Base-by-base conservation (phyloP, 306 rosid species). In the Spatholobus suberectus region DNA sequence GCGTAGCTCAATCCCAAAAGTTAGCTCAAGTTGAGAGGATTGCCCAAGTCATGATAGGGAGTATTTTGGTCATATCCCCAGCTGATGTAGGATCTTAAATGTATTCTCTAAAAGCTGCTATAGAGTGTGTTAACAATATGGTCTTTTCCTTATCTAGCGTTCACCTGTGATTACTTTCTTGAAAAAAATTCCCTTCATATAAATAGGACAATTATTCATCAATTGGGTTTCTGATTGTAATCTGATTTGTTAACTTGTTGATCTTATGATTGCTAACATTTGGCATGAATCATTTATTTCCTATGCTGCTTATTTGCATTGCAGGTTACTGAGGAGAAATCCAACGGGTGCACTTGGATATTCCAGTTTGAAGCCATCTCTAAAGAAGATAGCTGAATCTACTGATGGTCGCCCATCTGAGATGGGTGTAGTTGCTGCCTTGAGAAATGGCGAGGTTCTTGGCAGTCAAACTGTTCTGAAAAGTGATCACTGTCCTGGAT, bases 261-360 rank as follows among this genome's bases (percentile, higher is more conserved):
- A 78, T 77, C 52, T 72, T 74, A 63, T 61, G 65, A 43, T 26
- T 81, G 27, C 32, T 73, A 70, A 20, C 57, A 70, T 58, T 63
- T 61, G 34, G 10, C 58, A 58, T 85, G 82, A n/a, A 44, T 62
- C 54, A 15, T 47, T 77, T 77, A 65, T 47, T 77, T 76, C 63
- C 47, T 32, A 13, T 47, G 24, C 63, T 17, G 14, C 52, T 11
- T 68, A 40, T 68, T 18, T 73, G 79, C 73, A 75, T 79, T 73
- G 84, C 84, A 94, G 98, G 89, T 85, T 92, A 76, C 90, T 94
- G 46, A 88, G 98, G 87, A 92, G 98, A 89, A 86, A 94, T 89
- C 97, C 97, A 81, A 94, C 91, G 98, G 97, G 98, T 83, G 98
- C 98, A 37, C 97, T 94, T 85, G 98, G 97, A 82, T 89, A 92